Evolutionary conservation across 2,329 filamentous ascomycete genomes (phyloP), one percentile per base, ranked within the genome.

Genomic region (Spiromastix sp.): DNA sequence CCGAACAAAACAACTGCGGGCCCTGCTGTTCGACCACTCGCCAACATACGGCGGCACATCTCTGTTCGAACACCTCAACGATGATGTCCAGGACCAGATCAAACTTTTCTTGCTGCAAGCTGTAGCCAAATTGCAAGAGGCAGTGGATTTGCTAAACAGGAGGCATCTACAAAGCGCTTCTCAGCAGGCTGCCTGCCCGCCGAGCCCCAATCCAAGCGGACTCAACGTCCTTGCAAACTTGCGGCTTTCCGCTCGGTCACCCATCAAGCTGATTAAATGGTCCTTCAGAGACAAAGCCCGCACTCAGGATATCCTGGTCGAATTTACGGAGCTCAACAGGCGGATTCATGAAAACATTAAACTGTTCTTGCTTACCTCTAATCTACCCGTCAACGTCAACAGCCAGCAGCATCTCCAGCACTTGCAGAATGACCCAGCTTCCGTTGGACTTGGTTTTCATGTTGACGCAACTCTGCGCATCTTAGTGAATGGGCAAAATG

Each of bases 331-430:
- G 3, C 36, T 37, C 5, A 46, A 46, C 21, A 20, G 27, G n/a
- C 31, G 41, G 8, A 34, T 46, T 8, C 37, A 46, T 13, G 34
- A 42, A 11, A 42, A 44, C 13, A 39, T 47, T 31, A 44, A 46
- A 24, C 38, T 47, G 3, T 39, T 34, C 24, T 46, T 40, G 22
- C 30, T 44, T 5, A 38, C 32, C 1, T 38, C 38, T 6, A 29
- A 38, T 13, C 33, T 47, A 9, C 41, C 39, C 3, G 8, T 45
- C 8, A 34, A 45, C 22, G 30, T 39, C 21, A 25, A 40, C 20
- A 9, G 4, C 9, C 27, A 11, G 16, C 11, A n/a, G 13, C 44
- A 46, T 35, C 36, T 45, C 1, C 22, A 34, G 22, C 35, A 41
- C 2, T 38, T 47, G 1, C 41, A 45, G 25, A 27, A 37, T 8